Percentiles rank a stretch among this genome's conserved stretches.
These are phyloP conservation scores for Candida yuanshanica DNA, from an alignment of 805 yeast species.

Conservation along the genomic window DNA sequence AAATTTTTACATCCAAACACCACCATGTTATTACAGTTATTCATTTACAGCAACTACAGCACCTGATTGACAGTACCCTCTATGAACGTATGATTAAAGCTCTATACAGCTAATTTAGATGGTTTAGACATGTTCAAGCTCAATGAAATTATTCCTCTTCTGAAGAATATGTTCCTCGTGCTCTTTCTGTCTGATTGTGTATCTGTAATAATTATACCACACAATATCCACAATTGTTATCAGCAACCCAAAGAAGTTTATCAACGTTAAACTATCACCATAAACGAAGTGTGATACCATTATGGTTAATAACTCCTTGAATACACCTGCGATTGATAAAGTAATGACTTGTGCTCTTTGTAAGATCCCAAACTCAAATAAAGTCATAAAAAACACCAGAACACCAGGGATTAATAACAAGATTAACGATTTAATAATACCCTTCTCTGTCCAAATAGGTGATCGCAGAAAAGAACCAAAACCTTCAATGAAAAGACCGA, in stretches of 20 bases:
- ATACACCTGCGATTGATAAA: slow-evolving; percentile 84
- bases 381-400: slow-evolving; percentile 83
- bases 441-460: slow-evolving; percentile 60
- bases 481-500: slow-evolving; percentile 71
- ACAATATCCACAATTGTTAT: slow-evolving; percentile 74
- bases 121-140: neutral
- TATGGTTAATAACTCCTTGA: slow-evolving; percentile 87
- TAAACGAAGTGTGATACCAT: slow-evolving; percentile 59
- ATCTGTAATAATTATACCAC: slow-evolving; percentile 75
- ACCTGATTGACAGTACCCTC: too few species aligned
- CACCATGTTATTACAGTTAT: too few species aligned
- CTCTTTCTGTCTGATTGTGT: slow-evolving; percentile 7
- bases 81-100: too few species aligned
- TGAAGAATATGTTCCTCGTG: neutral
- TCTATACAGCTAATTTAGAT: too few species aligned
- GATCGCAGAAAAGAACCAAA: slow-evolving; percentile 44
- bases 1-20: slow-evolving; percentile 3
- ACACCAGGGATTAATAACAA: slow-evolving; percentile 76
- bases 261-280: slow-evolving; percentile 60
- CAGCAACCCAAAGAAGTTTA: slow-evolving; percentile 69
- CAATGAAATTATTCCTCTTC: neutral
- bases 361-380: slow-evolving; percentile 79
- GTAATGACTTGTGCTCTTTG: slow-evolving; percentile 82
- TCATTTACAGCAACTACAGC: too few species aligned
- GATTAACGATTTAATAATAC: slow-evolving; percentile 47